Evolutionary conservation across 129 eudicot genomes (phyloP).

Genomic region (Cynara cardunculus): DNA sequence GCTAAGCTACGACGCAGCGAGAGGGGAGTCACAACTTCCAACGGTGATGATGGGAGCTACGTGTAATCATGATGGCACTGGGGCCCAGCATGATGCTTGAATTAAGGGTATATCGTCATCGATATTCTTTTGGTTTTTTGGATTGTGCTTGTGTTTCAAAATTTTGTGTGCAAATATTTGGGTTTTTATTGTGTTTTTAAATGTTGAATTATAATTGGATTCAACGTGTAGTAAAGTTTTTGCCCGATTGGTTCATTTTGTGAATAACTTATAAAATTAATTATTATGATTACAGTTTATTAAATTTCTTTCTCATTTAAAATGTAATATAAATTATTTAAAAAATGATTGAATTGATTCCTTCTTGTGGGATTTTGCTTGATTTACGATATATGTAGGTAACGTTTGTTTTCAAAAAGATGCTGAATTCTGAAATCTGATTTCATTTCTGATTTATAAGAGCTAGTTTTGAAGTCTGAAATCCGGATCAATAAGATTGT

Average conservation of each 20-base stretch:
- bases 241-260: background rate
- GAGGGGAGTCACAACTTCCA: conserved; percentile 18
- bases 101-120: conserved; percentile 20
- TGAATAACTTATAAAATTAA: background rate
- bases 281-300: background rate
- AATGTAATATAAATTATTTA: background rate
- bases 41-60: conserved; percentile 26
- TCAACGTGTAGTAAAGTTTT: background rate
- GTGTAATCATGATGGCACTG: conserved; percentile 16
- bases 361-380: no score
- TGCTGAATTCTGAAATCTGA: no score
- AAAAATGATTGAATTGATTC: background rate
- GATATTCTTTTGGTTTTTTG: conserved; percentile 13
- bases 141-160: conserved; percentile 5
- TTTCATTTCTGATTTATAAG: no score
- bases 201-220: background rate
- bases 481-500: no score
- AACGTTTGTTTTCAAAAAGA: no score
- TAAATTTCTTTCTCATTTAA: background rate
- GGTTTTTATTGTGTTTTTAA: background rate
- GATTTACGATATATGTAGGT: background rate
- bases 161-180: conserved; percentile 13
- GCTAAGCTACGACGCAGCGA: conserved; percentile 23
- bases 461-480: no score
- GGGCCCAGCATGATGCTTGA: conserved; percentile 6